Base-by-base conservation (phyloP, 192 early-diverging fungal species). In the Entrophospora sp. region DNA sequence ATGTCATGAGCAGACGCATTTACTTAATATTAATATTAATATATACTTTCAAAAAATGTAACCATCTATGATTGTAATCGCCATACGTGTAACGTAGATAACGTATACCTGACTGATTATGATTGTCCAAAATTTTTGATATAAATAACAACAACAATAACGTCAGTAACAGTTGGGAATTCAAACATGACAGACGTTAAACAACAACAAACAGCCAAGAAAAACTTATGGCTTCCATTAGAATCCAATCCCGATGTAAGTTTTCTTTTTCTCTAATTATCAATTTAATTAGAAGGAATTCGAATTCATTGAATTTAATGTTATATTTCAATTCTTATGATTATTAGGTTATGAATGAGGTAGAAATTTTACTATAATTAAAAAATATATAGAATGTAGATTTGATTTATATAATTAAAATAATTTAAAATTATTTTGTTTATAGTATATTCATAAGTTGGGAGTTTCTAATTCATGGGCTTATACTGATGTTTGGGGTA, bases 181-280 rank as follows among this genome's bases (percentile, higher is more conserved):
- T n/a, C n/a, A n/a, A n/a, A n/a, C n/a, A n/a, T n/a, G n/a, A n/a
- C n/a, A n/a, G n/a, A n/a, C n/a, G n/a, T n/a, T n/a, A n/a, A n/a
- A n/a, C n/a, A n/a, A n/a, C n/a, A n/a, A n/a, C n/a, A n/a, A n/a
- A n/a, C n/a, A n/a, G n/a, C n/a, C n/a, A n/a, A n/a, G n/a, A n/a
- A n/a, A n/a, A n/a, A n/a, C n/a, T n/a, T n/a, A n/a, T 96, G 93
- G 93, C 62, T 93, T 12, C 91, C 93, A 5, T 84, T 96, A 37
- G 93, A 96, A 76, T 88, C 91, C 1, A 91, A 91, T 60, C 93
- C 93, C 37, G 85, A 91, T 30, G 89, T 90, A 69, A 75, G 32
- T 43, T 24, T 4, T 32, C 14, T 59, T 10, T 46, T 32, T 35
- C 68, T 49, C n/a, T 42, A 5, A 30, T 22, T 3, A 25, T 12